Evolutionary conservation across 345 rosid species (phyloP).

Genomic region (Syzygium grande): DNA sequence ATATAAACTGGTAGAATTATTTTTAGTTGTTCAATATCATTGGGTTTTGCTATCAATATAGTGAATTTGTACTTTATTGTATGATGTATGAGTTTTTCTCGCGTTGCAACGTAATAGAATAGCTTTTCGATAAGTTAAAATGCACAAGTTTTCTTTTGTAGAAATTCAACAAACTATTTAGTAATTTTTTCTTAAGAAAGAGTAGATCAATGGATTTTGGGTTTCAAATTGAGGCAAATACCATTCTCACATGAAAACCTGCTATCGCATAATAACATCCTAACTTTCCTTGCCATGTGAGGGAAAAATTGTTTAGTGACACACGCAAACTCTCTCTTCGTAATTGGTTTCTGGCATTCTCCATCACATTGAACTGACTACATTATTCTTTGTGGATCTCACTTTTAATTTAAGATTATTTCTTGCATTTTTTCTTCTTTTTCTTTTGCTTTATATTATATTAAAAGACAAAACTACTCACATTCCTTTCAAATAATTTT

Average conservation of each 20-base stretch:
- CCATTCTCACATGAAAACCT: neutral
- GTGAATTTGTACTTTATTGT: neutral
- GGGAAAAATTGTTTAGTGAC: no score
- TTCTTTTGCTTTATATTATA: no score
- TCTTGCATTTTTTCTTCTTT: no score
- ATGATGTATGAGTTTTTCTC: neutral
- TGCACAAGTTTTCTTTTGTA: neutral
- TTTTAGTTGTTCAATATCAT: neutral
- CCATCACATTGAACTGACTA: no score
- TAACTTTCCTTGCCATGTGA: neutral
- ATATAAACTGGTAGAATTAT: neutral
- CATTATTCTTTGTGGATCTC: no score
- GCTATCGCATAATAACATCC: neutral
- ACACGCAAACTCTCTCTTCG: no score
- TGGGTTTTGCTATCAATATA: neutral
- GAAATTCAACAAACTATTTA: neutral
- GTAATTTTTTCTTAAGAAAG: neutral
- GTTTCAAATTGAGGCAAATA: neutral
- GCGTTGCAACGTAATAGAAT: neutral
- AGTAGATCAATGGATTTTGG: neutral
- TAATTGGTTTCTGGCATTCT: no score
- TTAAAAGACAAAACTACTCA: no score
- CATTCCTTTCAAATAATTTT: no score
- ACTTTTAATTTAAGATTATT: no score
- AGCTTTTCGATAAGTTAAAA: neutral